Evolutionary conservation across 148 eudicot species (phyloP).

Genomic region (Chenopodium berlandieri): DNA sequence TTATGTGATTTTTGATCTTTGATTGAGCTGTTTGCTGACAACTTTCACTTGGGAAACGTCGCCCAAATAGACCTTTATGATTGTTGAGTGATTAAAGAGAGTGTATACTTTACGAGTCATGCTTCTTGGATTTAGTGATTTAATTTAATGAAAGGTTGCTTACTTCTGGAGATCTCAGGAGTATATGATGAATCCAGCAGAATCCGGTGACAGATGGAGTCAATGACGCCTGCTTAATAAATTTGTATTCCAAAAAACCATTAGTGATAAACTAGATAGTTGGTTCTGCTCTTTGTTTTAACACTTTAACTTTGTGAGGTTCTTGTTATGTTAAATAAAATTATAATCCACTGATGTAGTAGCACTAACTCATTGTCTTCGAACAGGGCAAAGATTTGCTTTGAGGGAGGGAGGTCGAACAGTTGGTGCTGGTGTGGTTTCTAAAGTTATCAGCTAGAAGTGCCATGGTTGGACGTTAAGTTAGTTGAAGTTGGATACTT

Average conservation of each 20-base stretch:
- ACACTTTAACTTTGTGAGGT: background rate
- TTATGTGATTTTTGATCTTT: background rate
- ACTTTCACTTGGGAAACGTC: background rate
- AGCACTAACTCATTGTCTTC: background rate
- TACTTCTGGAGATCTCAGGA: no score
- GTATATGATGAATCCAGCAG: no score
- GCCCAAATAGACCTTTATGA: background rate
- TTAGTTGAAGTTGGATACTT: conserved; percentile 3
- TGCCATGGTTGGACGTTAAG: background rate
- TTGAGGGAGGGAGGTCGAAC: conserved; percentile 89
- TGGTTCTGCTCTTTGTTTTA: background rate
- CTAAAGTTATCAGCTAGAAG: conserved; percentile 55
- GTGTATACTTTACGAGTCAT: background rate
- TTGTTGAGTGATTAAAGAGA: no score
- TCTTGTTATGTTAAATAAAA: no score
- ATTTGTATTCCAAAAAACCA: background rate
- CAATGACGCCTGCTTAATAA: background rate
- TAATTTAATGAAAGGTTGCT: no score
- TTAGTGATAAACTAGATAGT: background rate
- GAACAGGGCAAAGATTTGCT: conserved; percentile 93
- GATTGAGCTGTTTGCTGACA: background rate
- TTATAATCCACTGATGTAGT: no score
- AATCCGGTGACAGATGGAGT: no score
- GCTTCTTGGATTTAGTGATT: background rate
- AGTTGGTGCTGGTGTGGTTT: conserved; percentile 85